Conservation (phyloP, 2,329 filamentous ascomycete species). For the Gremmenia infestans region DNA sequence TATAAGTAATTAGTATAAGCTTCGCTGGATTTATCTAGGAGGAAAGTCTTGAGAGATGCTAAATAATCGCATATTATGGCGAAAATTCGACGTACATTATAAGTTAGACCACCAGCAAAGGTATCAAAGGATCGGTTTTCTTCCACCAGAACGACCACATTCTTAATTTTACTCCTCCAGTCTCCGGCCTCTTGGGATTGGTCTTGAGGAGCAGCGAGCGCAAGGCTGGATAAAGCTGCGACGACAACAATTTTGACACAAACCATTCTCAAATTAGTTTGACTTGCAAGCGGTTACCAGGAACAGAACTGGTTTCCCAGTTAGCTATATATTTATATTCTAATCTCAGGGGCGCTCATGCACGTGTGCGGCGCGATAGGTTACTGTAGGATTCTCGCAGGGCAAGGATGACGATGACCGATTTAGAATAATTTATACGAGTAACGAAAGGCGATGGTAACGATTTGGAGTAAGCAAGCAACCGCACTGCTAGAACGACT, state of each 20-base stretch:
- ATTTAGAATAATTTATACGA: too few species aligned
- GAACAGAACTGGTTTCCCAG: background rate
- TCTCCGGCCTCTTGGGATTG: slow-evolving; percentile 8
- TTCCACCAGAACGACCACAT: slow-evolving; percentile 42
- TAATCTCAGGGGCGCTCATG: background rate
- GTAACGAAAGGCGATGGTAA: too few species aligned
- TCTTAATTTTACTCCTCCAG: slow-evolving; percentile 40
- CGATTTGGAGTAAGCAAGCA: background rate
- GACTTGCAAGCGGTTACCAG: background rate
- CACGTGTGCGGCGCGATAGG: slow-evolving; percentile 13
- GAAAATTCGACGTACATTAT: slow-evolving; percentile 19
- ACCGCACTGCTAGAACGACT: background rate
- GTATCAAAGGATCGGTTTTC: slow-evolving; percentile 38
- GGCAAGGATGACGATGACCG: too few species aligned
- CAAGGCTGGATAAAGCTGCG: slow-evolving; percentile 17
- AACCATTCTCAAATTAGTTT: slow-evolving; percentile 10
- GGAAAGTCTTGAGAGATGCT: too few species aligned
- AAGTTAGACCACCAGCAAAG: slow-evolving; percentile 37
- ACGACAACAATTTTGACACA: slow-evolving; percentile 6
- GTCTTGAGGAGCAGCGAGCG: slow-evolving; percentile 16
- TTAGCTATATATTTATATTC: slow-evolving; percentile 1
- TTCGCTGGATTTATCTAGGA: too few species aligned
- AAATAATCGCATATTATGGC: too few species aligned
- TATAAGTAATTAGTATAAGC: too few species aligned
- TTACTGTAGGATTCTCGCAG: background rate